These are phyloP conservation scores for Dacryopinax primogenitus DNA, from an alignment of 768 basidiomycete species.

Conservation along the genomic window DNA sequence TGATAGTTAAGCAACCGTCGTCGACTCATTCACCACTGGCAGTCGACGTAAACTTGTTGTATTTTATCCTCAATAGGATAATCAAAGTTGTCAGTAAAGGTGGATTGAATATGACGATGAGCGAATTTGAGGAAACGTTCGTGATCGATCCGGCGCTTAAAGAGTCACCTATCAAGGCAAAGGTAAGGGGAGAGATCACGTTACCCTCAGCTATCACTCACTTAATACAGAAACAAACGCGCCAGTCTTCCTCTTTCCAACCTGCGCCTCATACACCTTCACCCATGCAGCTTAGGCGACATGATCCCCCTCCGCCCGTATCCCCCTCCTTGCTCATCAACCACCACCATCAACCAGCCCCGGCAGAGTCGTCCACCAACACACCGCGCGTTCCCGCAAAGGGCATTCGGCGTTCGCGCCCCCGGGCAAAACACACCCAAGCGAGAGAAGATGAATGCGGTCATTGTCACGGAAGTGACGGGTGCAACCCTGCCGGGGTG, in stretches of 20 bases:
- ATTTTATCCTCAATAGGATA: too few relatives aligned
- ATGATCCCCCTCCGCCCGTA: not conserved
- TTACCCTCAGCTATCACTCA: not conserved
- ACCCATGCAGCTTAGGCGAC: not conserved
- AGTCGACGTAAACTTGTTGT: too few relatives aligned
- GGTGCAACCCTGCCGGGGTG: slow-evolving; percentile 42
- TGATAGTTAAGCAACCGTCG: too few relatives aligned
- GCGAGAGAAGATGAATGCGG: slow-evolving; percentile 57
- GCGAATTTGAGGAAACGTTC: not conserved
- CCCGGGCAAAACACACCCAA: not conserved
- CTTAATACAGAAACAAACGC: not conserved
- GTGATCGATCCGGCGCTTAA: not conserved
- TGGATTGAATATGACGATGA: slow-evolving; percentile 3
- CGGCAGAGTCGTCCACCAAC: not conserved
- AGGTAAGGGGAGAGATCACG: not conserved
- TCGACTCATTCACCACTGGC: too few relatives aligned
- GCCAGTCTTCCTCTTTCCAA: not conserved
- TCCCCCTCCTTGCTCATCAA: not conserved
- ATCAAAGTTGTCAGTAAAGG: too few relatives aligned
- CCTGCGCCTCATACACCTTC: not conserved
- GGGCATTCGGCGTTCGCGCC: not conserved
- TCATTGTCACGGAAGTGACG: slow-evolving; percentile 59
- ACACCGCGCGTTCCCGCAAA: not conserved
- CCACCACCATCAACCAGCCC: too few relatives aligned
- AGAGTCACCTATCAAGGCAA: not conserved